Evolutionary conservation across 306 rosid species (phyloP).

Genomic region (Comarum palustre): DNA sequence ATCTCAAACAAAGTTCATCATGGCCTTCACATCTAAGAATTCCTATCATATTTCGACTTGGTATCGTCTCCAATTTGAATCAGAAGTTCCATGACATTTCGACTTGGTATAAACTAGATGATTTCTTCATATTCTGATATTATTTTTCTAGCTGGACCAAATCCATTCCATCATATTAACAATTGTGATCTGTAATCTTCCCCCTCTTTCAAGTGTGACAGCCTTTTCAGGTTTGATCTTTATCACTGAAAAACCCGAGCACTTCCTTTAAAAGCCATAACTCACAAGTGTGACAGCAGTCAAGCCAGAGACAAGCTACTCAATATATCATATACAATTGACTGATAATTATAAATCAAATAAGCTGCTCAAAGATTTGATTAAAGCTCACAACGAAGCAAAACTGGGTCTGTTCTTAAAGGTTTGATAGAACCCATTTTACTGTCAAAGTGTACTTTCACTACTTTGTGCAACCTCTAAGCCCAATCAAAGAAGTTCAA

Average conservation of each 20-base stretch:
- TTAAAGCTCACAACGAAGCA: constrained; percentile 5
- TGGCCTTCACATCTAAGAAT: background rate
- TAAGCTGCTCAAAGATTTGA: background rate
- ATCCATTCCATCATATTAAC: background rate
- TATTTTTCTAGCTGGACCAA: background rate
- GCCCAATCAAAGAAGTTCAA: constrained; percentile 8
- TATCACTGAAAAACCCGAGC: background rate
- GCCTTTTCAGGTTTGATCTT: background rate
- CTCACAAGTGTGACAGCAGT: constrained; percentile 3
- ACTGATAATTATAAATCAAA: background rate
- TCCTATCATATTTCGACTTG: background rate
- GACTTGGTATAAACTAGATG: background rate
- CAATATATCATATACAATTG: background rate
- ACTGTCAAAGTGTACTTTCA: constrained; percentile 43
- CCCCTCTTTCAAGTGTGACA: background rate
- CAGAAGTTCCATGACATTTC: background rate
- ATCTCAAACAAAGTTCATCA: background rate
- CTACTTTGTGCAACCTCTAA: constrained; percentile 23
- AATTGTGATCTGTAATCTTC: background rate
- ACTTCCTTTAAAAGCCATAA: background rate
- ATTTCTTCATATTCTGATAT: background rate
- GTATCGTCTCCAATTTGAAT: background rate
- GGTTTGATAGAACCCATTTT: constrained; percentile 22
- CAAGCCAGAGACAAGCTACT: background rate
- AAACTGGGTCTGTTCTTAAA: background rate